Conservation (phyloP, 768 basidiomycete genomes). For the Russula vinacea region DNA sequence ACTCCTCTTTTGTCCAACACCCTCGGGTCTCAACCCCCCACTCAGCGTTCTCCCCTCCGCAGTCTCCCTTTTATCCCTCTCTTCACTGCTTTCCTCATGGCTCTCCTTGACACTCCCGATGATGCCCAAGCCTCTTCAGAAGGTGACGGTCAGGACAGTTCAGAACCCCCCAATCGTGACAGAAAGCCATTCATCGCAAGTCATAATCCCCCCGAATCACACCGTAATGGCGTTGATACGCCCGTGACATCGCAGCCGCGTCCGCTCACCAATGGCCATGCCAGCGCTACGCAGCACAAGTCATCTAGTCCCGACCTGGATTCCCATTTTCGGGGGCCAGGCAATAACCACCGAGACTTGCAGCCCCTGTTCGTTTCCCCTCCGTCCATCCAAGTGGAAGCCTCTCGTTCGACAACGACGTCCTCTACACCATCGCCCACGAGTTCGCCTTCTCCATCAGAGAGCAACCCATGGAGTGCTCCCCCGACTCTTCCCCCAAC, state of each 20-base stretch:
- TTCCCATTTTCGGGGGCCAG: slow-evolving; percentile 50
- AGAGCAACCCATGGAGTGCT: slow-evolving; percentile 57
- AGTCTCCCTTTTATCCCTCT: slow-evolving; percentile 32
- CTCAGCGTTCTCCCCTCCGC: slow-evolving; percentile 28
- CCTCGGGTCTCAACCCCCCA: slow-evolving; percentile 24
- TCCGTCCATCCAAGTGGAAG: slow-evolving; percentile 30
- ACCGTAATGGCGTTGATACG: slow-evolving; percentile 16
- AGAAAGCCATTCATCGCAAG: slow-evolving; percentile 29
- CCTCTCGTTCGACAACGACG: slow-evolving; percentile 40
- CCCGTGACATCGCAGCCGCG: slow-evolving; percentile 6
- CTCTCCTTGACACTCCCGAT: slow-evolving; percentile 46
- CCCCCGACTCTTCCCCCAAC: slow-evolving; percentile 63
- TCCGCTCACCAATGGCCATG: slow-evolving; percentile 29
- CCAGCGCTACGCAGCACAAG: slow-evolving; percentile 23
- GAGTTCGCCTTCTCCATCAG: slow-evolving; percentile 53
- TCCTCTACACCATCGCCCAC: slow-evolving; percentile 41
- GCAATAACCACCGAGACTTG: slow-evolving; percentile 46
- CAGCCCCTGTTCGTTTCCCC: slow-evolving; percentile 37
- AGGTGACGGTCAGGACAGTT: slow-evolving; percentile 53
- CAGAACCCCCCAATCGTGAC: slow-evolving; percentile 52
- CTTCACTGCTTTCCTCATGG: slow-evolving; percentile 38
- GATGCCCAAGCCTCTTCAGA: slow-evolving; percentile 46
- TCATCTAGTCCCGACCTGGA: slow-evolving; percentile 45
- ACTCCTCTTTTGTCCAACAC: slow-evolving; percentile 26
- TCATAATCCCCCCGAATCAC: slow-evolving; percentile 11